phyloP scores from a whole-genome alignment of 352 stramenopile genomes.

The Phytophthora syringae region DNA sequence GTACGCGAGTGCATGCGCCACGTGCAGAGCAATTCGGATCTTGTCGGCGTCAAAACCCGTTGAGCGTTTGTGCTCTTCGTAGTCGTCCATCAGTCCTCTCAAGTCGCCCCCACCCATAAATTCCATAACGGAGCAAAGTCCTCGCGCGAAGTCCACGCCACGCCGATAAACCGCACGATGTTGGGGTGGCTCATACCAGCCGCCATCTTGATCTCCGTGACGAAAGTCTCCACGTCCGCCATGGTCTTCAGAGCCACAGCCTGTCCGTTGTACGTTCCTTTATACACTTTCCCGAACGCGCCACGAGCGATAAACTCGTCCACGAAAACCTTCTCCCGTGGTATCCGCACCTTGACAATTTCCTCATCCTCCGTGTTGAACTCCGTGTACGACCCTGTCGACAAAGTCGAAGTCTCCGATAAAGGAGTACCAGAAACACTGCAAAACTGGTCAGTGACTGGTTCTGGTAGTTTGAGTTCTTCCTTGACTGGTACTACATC shows the following conservation, averaged over 20 bases:
- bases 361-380: conserved; percentile 29
- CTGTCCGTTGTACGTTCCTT: conserved; percentile 54
- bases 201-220: conserved; percentile 78
- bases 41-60: conserved; percentile 52
- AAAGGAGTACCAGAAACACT: conserved; percentile 8
- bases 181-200: conserved; percentile 33
- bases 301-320: conserved; percentile 55
- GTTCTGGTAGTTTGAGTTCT: neutral
- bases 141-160: conserved; percentile 51
- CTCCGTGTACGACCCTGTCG: conserved; percentile 7
- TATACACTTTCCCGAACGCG: conserved; percentile 64
- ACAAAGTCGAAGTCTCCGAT: conserved; percentile 17
- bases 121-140: conserved; percentile 59
- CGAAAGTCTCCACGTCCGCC: conserved; percentile 53
- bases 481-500: too few species aligned
- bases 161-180: conserved; percentile 62
- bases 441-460: neutral
- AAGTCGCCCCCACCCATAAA: conserved; percentile 33
- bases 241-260: conserved; percentile 75
- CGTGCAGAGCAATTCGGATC: conserved; percentile 45
- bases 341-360: conserved; percentile 64
- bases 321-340: conserved; percentile 50
- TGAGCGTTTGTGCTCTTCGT: conserved; percentile 42
- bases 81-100: conserved; percentile 54
- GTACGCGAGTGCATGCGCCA: conserved; percentile 48